Evolutionary conservation across 2,329 filamentous ascomycete genomes (phyloP).

Genomic region (Exophiala phaeomuriformis): DNA sequence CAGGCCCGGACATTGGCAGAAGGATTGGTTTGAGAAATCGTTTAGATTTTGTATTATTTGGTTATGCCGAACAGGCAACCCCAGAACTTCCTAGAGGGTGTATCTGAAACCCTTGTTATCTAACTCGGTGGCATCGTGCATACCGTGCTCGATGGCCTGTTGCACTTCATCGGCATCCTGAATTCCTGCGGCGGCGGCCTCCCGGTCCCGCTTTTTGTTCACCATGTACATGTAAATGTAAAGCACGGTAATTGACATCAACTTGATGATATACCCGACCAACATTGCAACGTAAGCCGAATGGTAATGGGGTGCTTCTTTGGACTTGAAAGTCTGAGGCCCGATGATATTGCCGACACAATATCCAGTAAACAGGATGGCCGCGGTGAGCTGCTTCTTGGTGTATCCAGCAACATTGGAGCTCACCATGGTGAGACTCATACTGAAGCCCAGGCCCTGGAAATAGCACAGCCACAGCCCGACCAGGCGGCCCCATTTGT

Average conservation of each 20-base stretch:
- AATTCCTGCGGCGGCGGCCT: slow-evolving; percentile 29
- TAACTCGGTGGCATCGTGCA: slow-evolving; percentile 46
- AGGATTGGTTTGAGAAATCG: no score
- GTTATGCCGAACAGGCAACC: no score
- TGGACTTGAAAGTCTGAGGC: slow-evolving; percentile 47
- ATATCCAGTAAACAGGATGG: slow-evolving; percentile 49
- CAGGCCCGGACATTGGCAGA: no score
- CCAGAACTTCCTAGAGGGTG: slow-evolving; percentile 25
- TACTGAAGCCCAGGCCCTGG: slow-evolving; percentile 48
- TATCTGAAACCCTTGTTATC: slow-evolving; percentile 51
- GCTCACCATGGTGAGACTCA: slow-evolving; percentile 48
- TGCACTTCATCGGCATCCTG: slow-evolving; percentile 39
- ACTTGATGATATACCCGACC: slow-evolving; percentile 49
- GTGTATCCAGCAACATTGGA: slow-evolving; percentile 50
- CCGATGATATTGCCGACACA: slow-evolving; percentile 51
- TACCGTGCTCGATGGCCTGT: slow-evolving; percentile 43
- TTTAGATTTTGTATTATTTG: no score
- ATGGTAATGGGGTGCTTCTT: slow-evolving; percentile 45
- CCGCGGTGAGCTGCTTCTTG: slow-evolving; percentile 49
- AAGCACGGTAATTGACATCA: slow-evolving; percentile 44
- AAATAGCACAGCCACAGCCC: slow-evolving; percentile 53
- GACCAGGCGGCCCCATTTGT: slow-evolving; percentile 53
- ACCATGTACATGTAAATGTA: slow-evolving; percentile 50
- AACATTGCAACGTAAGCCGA: slow-evolving; percentile 48
- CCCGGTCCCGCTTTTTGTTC: slow-evolving; percentile 49